These are phyloP conservation scores for Aspergillus calidoustus DNA, from an alignment of 2,329 filamentous ascomycete genomes.

Conservation along the genomic window DNA sequence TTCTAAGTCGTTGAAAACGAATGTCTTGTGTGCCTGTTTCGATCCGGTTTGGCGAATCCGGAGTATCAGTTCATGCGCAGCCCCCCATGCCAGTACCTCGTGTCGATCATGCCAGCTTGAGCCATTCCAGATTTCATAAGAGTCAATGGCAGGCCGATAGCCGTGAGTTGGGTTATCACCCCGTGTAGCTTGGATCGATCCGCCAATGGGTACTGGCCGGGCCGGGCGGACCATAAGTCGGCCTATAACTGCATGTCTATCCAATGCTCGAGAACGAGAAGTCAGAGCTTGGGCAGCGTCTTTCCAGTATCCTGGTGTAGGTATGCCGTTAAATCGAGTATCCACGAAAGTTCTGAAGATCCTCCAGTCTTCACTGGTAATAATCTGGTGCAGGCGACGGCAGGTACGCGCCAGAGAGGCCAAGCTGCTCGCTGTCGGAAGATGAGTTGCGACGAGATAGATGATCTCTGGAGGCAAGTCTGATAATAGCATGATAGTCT, in stretches of 20 bases:
- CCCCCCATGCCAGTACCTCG: constrained; percentile 65
- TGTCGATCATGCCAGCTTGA: constrained; percentile 54
- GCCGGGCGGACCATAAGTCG: constrained; percentile 55
- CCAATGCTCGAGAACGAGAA: constrained; percentile 61
- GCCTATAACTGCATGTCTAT: constrained; percentile 60
- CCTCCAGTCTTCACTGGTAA: constrained; percentile 54
- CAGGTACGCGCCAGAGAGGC: constrained; percentile 52
- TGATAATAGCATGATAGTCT: constrained; percentile 36
- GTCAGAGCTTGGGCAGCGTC: constrained; percentile 60
- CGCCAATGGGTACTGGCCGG: constrained; percentile 44
- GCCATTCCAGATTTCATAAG: constrained; percentile 58
- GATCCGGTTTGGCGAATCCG: constrained; percentile 52
- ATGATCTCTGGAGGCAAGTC: constrained; percentile 50
- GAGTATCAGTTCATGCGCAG: constrained; percentile 61
- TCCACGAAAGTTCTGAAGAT: constrained; percentile 53
- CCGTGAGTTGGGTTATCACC: constrained; percentile 58
- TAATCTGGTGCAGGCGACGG: constrained; percentile 49
- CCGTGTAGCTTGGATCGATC: constrained; percentile 40
- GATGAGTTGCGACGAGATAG: constrained; percentile 44
- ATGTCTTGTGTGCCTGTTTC: constrained; percentile 48
- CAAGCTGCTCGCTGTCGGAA: constrained; percentile 53
- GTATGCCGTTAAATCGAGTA: constrained; percentile 52
- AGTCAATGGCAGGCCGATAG: constrained; percentile 63
- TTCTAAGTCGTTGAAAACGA: constrained; percentile 57
- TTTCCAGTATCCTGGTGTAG: constrained; percentile 50